phyloP scores from a whole-genome alignment of 306 rosid species.

The cucumber (Cucumis sativus) region Cucumber_9930_V3 NC_026657.2:12653501-12654000 shows the following conservation, averaged over 20 bases:
- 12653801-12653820: slow-evolving; percentile 76
- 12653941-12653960: background rate
- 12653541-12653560: too few relatives aligned
- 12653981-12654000: too few relatives aligned
- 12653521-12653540: too few relatives aligned
- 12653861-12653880: slow-evolving; percentile 21
- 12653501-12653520: background rate
- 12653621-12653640: slow-evolving; percentile 57
- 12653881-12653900: slow-evolving; percentile 36
- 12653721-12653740: slow-evolving; percentile 44
- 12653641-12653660: slow-evolving; percentile 63
- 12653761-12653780: slow-evolving; percentile 60
- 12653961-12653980: too few relatives aligned
- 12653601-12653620: slow-evolving; percentile 32
- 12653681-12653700: slow-evolving; percentile 50
- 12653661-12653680: slow-evolving; percentile 79
- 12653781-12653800: slow-evolving; percentile 50
- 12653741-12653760: slow-evolving; percentile 56
- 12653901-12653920: slow-evolving; percentile 41
- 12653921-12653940: background rate
- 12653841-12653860: slow-evolving; percentile 32
- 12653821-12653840: slow-evolving; percentile 49
- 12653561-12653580: too few relatives aligned
- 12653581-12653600: background rate
- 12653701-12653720: slow-evolving; percentile 73